Base-by-base conservation (phyloP, 2,329 filamentous ascomycete species). In the Microdochium trichocladiopsis region DNA sequence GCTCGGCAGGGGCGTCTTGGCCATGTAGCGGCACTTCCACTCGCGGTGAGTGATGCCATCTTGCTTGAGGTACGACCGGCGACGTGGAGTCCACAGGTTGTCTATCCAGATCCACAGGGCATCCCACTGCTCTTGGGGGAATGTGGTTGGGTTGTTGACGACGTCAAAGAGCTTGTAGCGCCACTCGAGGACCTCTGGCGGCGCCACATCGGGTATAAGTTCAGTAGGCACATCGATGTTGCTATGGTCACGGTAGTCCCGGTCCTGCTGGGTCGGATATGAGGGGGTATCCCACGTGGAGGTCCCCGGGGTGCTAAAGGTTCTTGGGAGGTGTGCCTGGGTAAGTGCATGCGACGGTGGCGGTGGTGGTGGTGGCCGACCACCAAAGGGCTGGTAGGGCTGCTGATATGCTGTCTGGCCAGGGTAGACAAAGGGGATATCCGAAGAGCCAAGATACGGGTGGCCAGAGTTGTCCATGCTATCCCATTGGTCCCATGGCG, bases 51-150 rank as follows among this genome's bases (percentile, higher is more conserved):
- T 12, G 21, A 25, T 21, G 12, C 50, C 51, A 33, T 49, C 31
- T 47, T 51, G 48, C 25, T 49, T 53, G 10, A 41, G 48, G 31
- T 50, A 47, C n/a, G 36, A 47, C 11, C 49, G n/a, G 28, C 41
- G 50, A 21, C 50, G 48, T 11, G 43, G 51, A 18, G 47, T 50
- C 43, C 48, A 52, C 6, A 56, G 52, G 18, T 51, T 51, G 49
- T 51, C 50, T 33, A 52, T 48, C 45, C 36, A 53, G n/a, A 51
- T 47, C 54, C 54, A 54, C 11, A 51, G 25, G 6, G 50, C 47
- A 25, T 53, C 41, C 49, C 45, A 48, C 14, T 52, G 49, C 28
- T 51, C 43, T 25, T 54, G 51, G 14, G 52, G 23, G 6, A 51
- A 23, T 2, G 43, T 48, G 11, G 41, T 22, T 1, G 18, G 18